Base-by-base conservation (phyloP, 306 rosid species). In the Phaseolus lunatus region DNA sequence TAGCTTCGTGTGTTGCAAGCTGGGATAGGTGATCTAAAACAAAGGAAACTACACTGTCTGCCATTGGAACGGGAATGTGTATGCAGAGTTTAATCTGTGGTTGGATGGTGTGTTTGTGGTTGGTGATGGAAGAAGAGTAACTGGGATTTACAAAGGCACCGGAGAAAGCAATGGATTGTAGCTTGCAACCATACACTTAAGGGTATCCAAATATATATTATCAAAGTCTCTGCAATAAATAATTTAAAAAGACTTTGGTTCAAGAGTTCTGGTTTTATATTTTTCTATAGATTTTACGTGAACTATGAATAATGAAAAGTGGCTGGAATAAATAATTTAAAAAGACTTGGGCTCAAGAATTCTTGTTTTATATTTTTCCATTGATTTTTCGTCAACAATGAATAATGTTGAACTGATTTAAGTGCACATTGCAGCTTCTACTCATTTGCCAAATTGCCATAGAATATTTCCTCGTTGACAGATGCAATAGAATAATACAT, bases 1-100 rank as follows among this genome's bases (percentile, higher is more conserved):
- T 14, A 7, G 73, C 83, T 72, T 79, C 59, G 5, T 23, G 11
- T 49, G 47, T 26, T 3, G 64, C 18, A 16, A 80, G 41, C 20
- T 54, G 79, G 20, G 79, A 19, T 79, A 80, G 15, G 62, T 73
- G 69, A 9, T 64, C 12, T 47, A 80, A 8, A 20, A 73, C 44
- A 16, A 80, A 80, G 37, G 74, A 9, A 37, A 80, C 29, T 44
- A 63, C 69, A 1, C 59, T 65, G 1, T 72, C 83, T 0, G 73
- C 83, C 83, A 80, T 78, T 45, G 4, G 29, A 43, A 0, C 29
- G n/a, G 1, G 27, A 12, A 56, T 0, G 33, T 27, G 59, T 0
- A 16, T 24, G 47, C 7, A 50, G 9, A 44, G 10, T 9, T 50
- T 5, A 14, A 3, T 23, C 0, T 12, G 52, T 33, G 76, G 1